These are phyloP conservation scores for Phanerochaete sordida DNA, from an alignment of 768 basidiomycete species.

Conservation along the genomic window DNA sequence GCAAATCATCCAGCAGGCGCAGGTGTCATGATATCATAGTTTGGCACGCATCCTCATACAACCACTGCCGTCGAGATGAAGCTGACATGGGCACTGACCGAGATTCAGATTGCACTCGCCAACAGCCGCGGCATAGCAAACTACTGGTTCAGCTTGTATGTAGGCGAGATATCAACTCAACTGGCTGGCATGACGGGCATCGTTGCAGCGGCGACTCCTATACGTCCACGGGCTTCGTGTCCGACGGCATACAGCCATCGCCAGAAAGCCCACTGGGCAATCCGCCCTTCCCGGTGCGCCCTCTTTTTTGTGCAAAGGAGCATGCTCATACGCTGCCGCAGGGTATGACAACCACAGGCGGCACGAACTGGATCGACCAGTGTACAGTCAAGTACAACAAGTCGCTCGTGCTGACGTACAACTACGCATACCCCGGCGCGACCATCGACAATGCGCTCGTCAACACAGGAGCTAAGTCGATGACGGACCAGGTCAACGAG, in stretches of 20 bases:
- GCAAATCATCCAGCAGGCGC: too few species aligned
- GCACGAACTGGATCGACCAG: conserved; percentile 59
- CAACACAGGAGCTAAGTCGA: conserved; percentile 46
- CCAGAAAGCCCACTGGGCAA: conserved; percentile 50
- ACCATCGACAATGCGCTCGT: conserved; percentile 61
- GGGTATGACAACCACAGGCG: conserved; percentile 52
- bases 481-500: conserved; percentile 62
- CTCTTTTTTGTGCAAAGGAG: neutral
- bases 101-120: too few species aligned
- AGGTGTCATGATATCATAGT: too few species aligned
- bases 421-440: conserved; percentile 66
- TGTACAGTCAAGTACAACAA: conserved; percentile 50
- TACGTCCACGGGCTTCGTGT: conserved; percentile 52
- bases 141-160: conserved; percentile 61
- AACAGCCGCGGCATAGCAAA: too few species aligned
- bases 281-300: conserved; percentile 43
- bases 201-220: conserved; percentile 51
- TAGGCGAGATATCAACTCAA: neutral
- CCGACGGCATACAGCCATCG: conserved; percentile 35
- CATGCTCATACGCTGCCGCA: neutral
- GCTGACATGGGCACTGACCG: too few species aligned
- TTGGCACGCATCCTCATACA: too few species aligned
- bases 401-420: conserved; percentile 53
- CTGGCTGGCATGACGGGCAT: neutral
- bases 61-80: too few species aligned